phyloP scores from a whole-genome alignment of 169 alveolate genomes.

The Babesia caballi region DNA sequence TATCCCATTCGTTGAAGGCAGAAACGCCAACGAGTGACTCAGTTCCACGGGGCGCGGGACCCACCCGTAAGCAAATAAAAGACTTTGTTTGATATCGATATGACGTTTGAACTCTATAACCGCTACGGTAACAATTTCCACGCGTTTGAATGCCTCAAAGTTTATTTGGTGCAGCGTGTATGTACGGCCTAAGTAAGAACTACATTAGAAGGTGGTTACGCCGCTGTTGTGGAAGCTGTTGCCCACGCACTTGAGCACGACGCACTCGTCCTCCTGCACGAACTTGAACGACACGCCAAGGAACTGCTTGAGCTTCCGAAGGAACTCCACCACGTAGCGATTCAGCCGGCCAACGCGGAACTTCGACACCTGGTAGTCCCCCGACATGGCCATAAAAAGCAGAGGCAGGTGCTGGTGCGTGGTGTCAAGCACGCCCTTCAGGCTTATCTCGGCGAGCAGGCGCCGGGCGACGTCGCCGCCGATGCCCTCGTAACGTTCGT shows the following conservation, averaged over 20 bases:
- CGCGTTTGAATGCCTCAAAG: neutral
- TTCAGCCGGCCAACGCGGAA: conserved; percentile 40
- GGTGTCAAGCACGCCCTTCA: conserved; percentile 53
- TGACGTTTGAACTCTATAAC: neutral
- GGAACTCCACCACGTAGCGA: conserved; percentile 27
- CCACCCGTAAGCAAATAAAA: neutral
- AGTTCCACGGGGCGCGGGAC: neutral
- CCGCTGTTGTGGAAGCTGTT: conserved; percentile 52
- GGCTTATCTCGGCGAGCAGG: conserved; percentile 37
- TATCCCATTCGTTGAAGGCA: conserved; percentile 72
- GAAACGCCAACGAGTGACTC: neutral
- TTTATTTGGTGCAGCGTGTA: too few relatives aligned
- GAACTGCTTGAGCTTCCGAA: conserved; percentile 27
- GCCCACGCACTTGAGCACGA: conserved; percentile 59
- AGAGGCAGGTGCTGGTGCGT: conserved; percentile 63
- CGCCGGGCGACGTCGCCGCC: conserved; percentile 49
- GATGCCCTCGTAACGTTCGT: conserved; percentile 33
- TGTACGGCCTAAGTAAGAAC: too few relatives aligned
- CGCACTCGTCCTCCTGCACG: conserved; percentile 8
- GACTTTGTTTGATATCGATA: neutral
- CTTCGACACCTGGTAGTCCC: conserved; percentile 50
- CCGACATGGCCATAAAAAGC: conserved; percentile 59
- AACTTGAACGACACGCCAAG: conserved; percentile 53
- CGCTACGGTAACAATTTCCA: neutral
- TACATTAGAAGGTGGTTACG: conserved; percentile 20